These are phyloP conservation scores for Pyrenochaeta sp. DNA, from an alignment of 2,329 filamentous ascomycete species.

Conservation along the genomic window DNA sequence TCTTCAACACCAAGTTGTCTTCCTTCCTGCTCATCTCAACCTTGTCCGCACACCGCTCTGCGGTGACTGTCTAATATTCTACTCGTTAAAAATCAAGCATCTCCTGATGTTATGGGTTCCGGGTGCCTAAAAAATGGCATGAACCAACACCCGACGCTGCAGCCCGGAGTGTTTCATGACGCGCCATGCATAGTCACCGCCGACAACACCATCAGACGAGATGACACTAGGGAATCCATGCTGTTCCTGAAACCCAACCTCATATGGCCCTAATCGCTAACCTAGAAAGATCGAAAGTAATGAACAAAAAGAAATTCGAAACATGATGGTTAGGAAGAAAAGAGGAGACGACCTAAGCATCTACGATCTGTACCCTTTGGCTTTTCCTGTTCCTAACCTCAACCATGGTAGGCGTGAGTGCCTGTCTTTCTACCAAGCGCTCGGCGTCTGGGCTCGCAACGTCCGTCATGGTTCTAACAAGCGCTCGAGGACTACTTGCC, in stretches of 20 bases:
- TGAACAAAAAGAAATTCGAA: background rate
- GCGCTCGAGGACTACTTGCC: conserved; percentile 32
- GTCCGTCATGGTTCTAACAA: conserved; percentile 25
- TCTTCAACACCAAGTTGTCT: background rate
- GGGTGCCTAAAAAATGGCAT: conserved; percentile 6
- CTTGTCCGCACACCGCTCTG: background rate
- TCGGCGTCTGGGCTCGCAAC: conserved; percentile 21
- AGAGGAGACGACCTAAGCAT: conserved; percentile 29
- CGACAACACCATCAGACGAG: background rate
- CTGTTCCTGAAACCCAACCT: background rate
- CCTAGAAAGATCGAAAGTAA: background rate
- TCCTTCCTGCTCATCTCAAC: background rate
- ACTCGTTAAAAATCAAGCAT: background rate
- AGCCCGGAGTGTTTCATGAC: conserved; percentile 13
- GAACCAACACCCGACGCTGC: background rate
- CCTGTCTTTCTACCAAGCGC: conserved; percentile 35
- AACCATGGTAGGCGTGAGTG: conserved; percentile 47
- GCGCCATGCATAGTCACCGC: conserved; percentile 1
- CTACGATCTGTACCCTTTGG: conserved; percentile 47
- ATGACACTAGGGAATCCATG: background rate
- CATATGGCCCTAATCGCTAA: background rate
- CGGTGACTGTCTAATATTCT: background rate
- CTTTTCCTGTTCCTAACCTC: conserved; percentile 48
- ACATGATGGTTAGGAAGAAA: background rate
- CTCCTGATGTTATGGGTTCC: background rate